Evolutionary conservation across 352 stramenopile species (phyloP).

Genomic region (Achlya hypogyna): DNA sequence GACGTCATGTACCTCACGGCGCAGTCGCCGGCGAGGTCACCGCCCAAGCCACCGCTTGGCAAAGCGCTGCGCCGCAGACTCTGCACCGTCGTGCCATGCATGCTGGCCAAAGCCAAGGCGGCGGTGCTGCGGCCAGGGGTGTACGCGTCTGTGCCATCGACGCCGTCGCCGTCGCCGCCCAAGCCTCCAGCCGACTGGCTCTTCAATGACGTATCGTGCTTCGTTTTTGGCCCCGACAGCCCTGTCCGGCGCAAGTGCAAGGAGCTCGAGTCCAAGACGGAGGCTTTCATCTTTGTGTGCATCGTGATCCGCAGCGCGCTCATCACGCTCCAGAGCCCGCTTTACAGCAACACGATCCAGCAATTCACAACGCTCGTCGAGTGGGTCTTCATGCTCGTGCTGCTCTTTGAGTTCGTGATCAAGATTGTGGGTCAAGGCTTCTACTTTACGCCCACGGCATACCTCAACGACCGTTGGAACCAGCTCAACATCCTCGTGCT

Average conservation of each 20-base stretch:
- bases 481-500: conserved; percentile 78
- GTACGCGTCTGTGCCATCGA: background rate
- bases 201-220: conserved; percentile 67
- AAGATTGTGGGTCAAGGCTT: conserved; percentile 77
- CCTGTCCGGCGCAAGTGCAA: conserved; percentile 56
- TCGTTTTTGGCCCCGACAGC: conserved; percentile 63
- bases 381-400: conserved; percentile 52
- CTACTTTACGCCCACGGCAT: conserved; percentile 66
- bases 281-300: conserved; percentile 75
- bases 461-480: conserved; percentile 76
- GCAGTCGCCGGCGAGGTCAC: background rate
- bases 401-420: conserved; percentile 77
- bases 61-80: background rate
- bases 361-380: conserved; percentile 70
- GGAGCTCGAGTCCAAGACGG: conserved; percentile 65
- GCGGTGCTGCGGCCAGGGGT: background rate
- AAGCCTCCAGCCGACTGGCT: conserved; percentile 37
- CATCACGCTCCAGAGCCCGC: conserved; percentile 60
- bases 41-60: background rate
- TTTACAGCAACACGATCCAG: conserved; percentile 71
- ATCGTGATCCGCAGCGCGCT: conserved; percentile 72
- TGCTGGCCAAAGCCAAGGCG: background rate
- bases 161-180: background rate
- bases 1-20: conserved; percentile 60
- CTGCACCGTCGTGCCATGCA: background rate